Percentiles rank a stretch among this genome's conserved stretches.
These are phyloP conservation scores for Rosa lucieae DNA, from an alignment of 306 rosid genomes.

Conservation along the genomic window DNA sequence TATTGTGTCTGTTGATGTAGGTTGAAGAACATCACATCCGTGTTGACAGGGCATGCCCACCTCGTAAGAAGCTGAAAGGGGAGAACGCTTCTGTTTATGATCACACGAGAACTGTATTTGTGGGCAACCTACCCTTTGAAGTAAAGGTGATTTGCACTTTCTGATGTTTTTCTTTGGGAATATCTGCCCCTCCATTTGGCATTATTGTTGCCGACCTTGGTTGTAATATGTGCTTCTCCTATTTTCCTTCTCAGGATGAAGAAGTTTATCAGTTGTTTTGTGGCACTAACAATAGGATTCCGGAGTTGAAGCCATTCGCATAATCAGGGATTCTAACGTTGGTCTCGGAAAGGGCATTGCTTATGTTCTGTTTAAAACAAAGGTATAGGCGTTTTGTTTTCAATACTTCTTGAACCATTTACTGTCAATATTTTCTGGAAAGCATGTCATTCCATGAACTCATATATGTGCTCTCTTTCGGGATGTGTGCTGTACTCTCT, in stretches of 20 bases:
- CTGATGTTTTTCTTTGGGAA: neutral
- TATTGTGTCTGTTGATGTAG: conserved; percentile 40
- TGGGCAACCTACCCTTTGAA: conserved; percentile 96
- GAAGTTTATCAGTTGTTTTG: conserved; percentile 83
- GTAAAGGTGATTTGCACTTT: conserved; percentile 59
- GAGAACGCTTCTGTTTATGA: conserved; percentile 64
- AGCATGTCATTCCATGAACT: neutral
- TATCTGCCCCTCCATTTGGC: neutral
- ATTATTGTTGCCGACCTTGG: neutral
- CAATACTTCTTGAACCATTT: neutral
- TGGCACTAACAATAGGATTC: conserved; percentile 56
- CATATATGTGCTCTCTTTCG: neutral
- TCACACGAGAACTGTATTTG: conserved; percentile 83
- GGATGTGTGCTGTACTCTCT: neutral
- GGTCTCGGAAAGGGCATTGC: conserved; percentile 94
- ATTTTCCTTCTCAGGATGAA: conserved; percentile 69
- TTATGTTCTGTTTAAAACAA: conserved; percentile 73
- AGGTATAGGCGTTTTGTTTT: conserved; percentile 41
- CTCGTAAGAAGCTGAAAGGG: conserved; percentile 85
- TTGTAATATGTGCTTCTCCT: conserved; percentile 5
- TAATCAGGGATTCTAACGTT: conserved; percentile 77
- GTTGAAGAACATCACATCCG: conserved; percentile 88
- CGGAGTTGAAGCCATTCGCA: conserved; percentile 73
- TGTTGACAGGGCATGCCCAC: conserved; percentile 97
- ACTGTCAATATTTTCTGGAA: neutral